Percentiles rank a stretch among this genome's conserved stretches.
phyloP scores from a whole-genome alignment of 306 rosid genomes.

The Acacia melanoxylon region DNA sequence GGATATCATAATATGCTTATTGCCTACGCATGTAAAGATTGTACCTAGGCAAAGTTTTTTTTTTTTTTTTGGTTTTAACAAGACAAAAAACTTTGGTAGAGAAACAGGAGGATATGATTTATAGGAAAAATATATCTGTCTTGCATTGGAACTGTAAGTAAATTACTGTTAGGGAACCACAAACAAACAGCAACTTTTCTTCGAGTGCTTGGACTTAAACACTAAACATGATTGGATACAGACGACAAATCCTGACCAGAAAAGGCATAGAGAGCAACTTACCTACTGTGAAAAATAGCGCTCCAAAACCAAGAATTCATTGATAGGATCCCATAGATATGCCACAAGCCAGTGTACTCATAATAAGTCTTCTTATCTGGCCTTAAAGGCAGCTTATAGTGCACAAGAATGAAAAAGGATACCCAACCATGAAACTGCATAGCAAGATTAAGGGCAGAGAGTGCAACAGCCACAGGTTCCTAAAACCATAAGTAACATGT shows the following conservation, averaged over 20 bases:
- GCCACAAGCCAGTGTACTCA: conserved; percentile 92
- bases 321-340: conserved; percentile 77
- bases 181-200: background rate
- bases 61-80: background rate
- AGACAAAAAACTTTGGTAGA: background rate
- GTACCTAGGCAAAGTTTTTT: background rate
- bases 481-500: conserved; percentile 40
- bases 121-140: background rate
- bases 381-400: conserved; percentile 81
- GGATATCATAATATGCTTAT: background rate
- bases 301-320: conserved; percentile 96
- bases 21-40: background rate
- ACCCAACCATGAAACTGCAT: conserved; percentile 98
- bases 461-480: conserved; percentile 96
- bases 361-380: conserved; percentile 73
- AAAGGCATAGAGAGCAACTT: conserved; percentile 38
- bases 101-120: background rate
- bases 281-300: conserved; percentile 89
- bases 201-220: conserved; percentile 17
- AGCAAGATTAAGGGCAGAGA: conserved; percentile 89
- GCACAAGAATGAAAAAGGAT: conserved; percentile 84
- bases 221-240: background rate
- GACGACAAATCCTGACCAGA: background rate
- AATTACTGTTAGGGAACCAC: background rate
- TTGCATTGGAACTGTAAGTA: background rate